Evolutionary conservation across 768 basidiomycete genomes (phyloP).

Genomic region (Rhizopogon rudus): DNA sequence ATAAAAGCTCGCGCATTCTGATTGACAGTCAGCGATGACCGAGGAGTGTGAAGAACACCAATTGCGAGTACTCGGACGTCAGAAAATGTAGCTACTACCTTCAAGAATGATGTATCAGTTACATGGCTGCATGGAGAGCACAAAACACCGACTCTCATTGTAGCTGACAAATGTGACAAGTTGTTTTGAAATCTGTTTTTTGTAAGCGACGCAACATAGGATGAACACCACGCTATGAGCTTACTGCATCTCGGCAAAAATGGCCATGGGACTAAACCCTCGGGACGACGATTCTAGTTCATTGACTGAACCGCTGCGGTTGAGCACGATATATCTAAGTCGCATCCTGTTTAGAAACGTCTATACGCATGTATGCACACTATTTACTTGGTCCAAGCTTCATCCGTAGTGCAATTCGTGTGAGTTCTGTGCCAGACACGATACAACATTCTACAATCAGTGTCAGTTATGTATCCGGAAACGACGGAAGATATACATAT

Average conservation of each 20-base stretch:
- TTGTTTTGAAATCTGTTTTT: slow-evolving; percentile 59
- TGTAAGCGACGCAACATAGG: neutral
- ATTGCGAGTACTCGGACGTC: slow-evolving; percentile 73
- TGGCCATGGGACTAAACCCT: slow-evolving; percentile 55
- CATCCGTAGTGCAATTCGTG: slow-evolving; percentile 70
- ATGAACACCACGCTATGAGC: slow-evolving; percentile 11
- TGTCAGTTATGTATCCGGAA: slow-evolving; percentile 6
- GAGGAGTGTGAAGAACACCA: slow-evolving; percentile 57
- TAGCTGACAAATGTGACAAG: slow-evolving; percentile 61
- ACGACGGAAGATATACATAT: slow-evolving; percentile 17
- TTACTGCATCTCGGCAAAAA: slow-evolving; percentile 80
- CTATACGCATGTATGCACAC: slow-evolving; percentile 6
- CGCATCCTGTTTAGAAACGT: neutral
- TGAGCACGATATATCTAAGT: slow-evolving; percentile 65
- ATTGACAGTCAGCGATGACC: slow-evolving; percentile 55
- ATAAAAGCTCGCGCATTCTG: slow-evolving; percentile 63
- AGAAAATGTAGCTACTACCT: slow-evolving; percentile 66
- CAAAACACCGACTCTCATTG: slow-evolving; percentile 48
- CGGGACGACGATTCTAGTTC: slow-evolving; percentile 65
- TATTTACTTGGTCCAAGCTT: slow-evolving; percentile 77
- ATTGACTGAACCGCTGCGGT: slow-evolving; percentile 72
- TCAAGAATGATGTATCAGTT: neutral
- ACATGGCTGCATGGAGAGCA: slow-evolving; percentile 3
- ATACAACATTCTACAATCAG: slow-evolving; percentile 45
- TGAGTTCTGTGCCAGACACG: slow-evolving; percentile 66